phyloP scores from a whole-genome alignment of 306 rosid genomes.

The Trifolium dubium region DNA sequence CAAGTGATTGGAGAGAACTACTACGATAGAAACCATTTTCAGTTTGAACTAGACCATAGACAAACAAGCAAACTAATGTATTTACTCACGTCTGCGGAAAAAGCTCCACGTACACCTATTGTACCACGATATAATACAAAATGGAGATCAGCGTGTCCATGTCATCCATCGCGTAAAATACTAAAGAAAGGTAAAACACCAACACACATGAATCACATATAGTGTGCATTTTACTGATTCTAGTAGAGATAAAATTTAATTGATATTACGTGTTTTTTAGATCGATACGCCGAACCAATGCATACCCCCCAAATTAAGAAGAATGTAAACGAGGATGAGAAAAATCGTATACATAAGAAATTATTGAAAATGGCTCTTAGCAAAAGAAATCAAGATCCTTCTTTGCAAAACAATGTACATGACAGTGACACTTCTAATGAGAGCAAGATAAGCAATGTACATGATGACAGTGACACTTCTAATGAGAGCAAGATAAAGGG shows the following conservation, averaged over 20 bases:
- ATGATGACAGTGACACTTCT: neutral
- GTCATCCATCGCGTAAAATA: slow-evolving; percentile 37
- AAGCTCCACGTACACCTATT: slow-evolving; percentile 42
- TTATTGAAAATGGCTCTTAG: slow-evolving; percentile 56
- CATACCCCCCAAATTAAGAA: slow-evolving; percentile 37
- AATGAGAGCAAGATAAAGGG: slow-evolving; percentile 21
- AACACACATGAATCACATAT: slow-evolving; percentile 31
- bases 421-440: neutral
- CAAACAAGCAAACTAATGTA: slow-evolving; percentile 64
- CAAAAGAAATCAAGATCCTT: slow-evolving; percentile 21
- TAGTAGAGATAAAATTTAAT: slow-evolving; percentile 41
- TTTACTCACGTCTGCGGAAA: slow-evolving; percentile 51
- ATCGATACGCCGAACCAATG: slow-evolving; percentile 39
- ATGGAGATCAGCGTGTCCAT: slow-evolving; percentile 35
- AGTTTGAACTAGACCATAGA: slow-evolving; percentile 85
- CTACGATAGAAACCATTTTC: slow-evolving; percentile 54
- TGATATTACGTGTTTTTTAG: slow-evolving; percentile 43
- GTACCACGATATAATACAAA: slow-evolving; percentile 36
- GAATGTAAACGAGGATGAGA: slow-evolving; percentile 51
- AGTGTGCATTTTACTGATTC: slow-evolving; percentile 26
- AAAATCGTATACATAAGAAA: slow-evolving; percentile 49
- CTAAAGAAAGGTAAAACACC: slow-evolving; percentile 41
- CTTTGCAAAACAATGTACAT: slow-evolving; percentile 30
- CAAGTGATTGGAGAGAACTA: slow-evolving; percentile 64
- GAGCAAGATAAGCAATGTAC: neutral